phyloP scores from a whole-genome alignment of 129 eudicot species.

The Daucus carota region DH1_v3.0 NC_030382.2:53052001-53052500 shows the following conservation, averaged over 20 bases:
- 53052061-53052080: background rate
- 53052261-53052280: background rate
- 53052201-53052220: constrained; percentile 10
- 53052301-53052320: constrained; percentile 5
- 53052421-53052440: too few relatives aligned
- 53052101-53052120: background rate
- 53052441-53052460: too few relatives aligned
- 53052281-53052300: constrained; percentile 2
- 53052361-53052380: background rate
- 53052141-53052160: constrained; percentile 4
- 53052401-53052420: too few relatives aligned
- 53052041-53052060: background rate
- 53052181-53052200: constrained; percentile 6
- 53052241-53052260: background rate
- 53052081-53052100: constrained; percentile 7
- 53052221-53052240: background rate
- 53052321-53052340: constrained; percentile 1
- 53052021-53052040: background rate
- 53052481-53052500: background rate
- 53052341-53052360: background rate
- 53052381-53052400: background rate
- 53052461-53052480: background rate
- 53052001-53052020: background rate
- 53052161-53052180: constrained; percentile 1
- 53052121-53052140: background rate